Evolutionary conservation across 78 protist genomes (phyloP).

Genomic region (Dictyostelium intermedium): DNA sequence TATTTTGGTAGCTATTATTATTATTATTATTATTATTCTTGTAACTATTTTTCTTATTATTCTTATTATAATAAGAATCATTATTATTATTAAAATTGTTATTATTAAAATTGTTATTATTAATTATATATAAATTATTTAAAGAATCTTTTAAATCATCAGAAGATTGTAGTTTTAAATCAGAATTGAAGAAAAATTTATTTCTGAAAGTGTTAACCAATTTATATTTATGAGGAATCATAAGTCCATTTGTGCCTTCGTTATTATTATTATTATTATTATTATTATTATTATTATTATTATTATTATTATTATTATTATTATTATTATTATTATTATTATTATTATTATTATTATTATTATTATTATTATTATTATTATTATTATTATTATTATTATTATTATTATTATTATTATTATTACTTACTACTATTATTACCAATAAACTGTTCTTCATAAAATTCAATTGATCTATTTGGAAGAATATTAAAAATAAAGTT

Average conservation of each 20-base stretch:
- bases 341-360: conserved; percentile 1
- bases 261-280: background rate
- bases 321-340: background rate
- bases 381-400: background rate
- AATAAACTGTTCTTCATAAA: background rate
- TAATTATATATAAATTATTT: background rate
- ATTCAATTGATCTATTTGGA: background rate
- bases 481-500: background rate
- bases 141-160: background rate
- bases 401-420: background rate
- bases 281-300: background rate
- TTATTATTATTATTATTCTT: background rate
- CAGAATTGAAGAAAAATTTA: background rate
- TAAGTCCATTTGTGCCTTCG: background rate
- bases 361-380: background rate
- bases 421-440: background rate
- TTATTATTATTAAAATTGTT: background rate
- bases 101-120: background rate
- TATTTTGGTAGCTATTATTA: background rate
- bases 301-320: background rate
- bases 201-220: background rate
- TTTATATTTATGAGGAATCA: background rate
- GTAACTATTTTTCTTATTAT: background rate
- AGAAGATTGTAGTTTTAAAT: background rate
- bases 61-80: background rate